Evolutionary conservation across 2,329 filamentous ascomycete genomes (phyloP), one percentile per base, ranked within the genome.

Genomic region (Pyrenophora graminea): DNA sequence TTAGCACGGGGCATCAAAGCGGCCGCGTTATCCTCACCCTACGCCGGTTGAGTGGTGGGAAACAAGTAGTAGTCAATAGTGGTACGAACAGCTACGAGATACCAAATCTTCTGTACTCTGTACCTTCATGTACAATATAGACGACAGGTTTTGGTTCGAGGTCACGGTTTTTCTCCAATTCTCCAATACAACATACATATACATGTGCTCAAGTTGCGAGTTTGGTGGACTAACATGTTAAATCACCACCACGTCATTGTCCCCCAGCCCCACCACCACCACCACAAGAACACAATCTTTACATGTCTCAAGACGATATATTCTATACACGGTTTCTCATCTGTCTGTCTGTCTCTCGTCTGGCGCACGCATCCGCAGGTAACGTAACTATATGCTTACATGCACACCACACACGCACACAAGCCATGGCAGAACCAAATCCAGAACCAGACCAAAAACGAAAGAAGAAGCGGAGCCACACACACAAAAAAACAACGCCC

Each of bases 91-190:
- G 44, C 45, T 49, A 53, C 63, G 55, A 61, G 55, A 63, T 61
- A 55, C 60, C 55, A 58, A 46, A 46, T 54, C 63, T 67, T 58
- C 65, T 72, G 67, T 73, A 72, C 68, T 66, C 64, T 71, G 69
- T 73, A 73, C 71, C 63, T 64, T 68, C 62, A 7, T 74, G 72
- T 74, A 74, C 71, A 74, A 46, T 44, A 74, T 73, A 74, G 69
- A 74, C 64, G 63, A 53, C 56, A 45, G 62, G 58, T 64, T 67
- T 30, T 7, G 27, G 19, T 21, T 30, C 27, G 4, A 30, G 66
- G 60, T 69, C 64, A 67, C 61, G 66, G 63, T 68, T 66, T 62
- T 5, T 21, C 19, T 21, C 19, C 5, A 3, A 3, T 5, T 21
- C 19, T 21, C 57, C 51, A 67, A 70, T 67, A 67, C 56, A 66